phyloP scores from a whole-genome alignment of 345 rosid genomes.

The Cardiospermum halicacabum region DNA sequence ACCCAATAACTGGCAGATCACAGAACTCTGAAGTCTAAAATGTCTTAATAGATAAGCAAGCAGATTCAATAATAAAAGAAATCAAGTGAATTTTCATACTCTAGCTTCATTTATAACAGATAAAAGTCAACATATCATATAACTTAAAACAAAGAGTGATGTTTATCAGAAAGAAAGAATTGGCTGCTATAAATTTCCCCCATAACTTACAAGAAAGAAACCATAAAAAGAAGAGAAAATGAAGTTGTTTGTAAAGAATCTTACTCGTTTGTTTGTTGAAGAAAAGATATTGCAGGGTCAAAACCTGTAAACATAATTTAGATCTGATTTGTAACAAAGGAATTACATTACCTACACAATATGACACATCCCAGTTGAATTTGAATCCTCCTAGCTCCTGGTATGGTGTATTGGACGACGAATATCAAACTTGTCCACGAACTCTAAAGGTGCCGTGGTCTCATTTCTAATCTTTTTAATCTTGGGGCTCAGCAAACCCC shows the following conservation, averaged over 20 bases:
- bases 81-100: neutral
- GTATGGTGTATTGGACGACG: conserved; percentile 42
- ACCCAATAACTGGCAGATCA: too few species aligned
- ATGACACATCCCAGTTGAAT: conserved; percentile 26
- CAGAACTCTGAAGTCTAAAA: too few species aligned
- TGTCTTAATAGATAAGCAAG: too few species aligned
- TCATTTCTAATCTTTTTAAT: conserved; percentile 85
- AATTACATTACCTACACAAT: conserved; percentile 40
- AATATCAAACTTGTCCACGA: conserved; percentile 71
- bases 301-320: conserved; percentile 22
- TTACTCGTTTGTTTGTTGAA: conserved; percentile 21
- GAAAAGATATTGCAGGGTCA: conserved; percentile 23
- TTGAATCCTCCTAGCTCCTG: conserved; percentile 31
- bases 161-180: neutral
- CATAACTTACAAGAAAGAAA: conserved; percentile 23
- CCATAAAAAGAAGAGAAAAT: conserved; percentile 18
- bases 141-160: neutral
- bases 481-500: conserved; percentile 92
- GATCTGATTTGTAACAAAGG: conserved; percentile 24
- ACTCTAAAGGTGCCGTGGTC: conserved; percentile 60
- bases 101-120: neutral
- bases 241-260: conserved; percentile 33
- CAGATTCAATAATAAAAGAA: too few species aligned
- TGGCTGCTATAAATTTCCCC: conserved; percentile 21
- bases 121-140: neutral